Conservation (phyloP, 495 filamentous ascomycete species). For the Aspergillus conjunctus region DNA sequence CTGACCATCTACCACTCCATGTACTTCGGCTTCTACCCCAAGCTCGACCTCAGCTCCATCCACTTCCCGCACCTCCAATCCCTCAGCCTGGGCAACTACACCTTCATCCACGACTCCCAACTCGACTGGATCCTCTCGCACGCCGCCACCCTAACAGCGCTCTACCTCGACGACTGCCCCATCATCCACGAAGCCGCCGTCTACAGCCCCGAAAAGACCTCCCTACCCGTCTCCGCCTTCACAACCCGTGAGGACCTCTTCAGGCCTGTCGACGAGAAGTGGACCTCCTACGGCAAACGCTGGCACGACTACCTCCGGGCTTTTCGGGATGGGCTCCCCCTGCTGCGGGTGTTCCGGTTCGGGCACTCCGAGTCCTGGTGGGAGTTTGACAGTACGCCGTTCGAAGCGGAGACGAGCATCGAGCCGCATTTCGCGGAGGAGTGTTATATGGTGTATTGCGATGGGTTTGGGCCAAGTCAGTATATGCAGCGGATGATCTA, state of each 20-base stretch:
- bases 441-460: slow-evolving; percentile 20
- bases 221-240: not conserved
- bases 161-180: slow-evolving; percentile 30
- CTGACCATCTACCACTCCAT: slow-evolving; percentile 29
- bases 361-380: slow-evolving; percentile 16
- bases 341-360: slow-evolving; percentile 24
- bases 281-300: slow-evolving; percentile 21
- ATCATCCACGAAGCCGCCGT: slow-evolving; percentile 22
- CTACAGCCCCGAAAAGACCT: not conserved
- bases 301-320: slow-evolving; percentile 30
- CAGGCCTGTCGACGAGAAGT: not conserved
- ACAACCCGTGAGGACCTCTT: not conserved
- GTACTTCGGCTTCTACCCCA: slow-evolving; percentile 31
- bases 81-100: slow-evolving; percentile 27
- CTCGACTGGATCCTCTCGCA: slow-evolving; percentile 34
- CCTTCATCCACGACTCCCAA: slow-evolving; percentile 31
- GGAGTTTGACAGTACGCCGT: slow-evolving; percentile 15
- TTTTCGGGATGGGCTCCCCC: slow-evolving; percentile 16
- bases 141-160: slow-evolving; percentile 19
- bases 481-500: slow-evolving; percentile 18
- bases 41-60: slow-evolving; percentile 18
- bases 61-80: slow-evolving; percentile 31
- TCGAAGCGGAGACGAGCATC: slow-evolving; percentile 21
- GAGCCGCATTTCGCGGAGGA: slow-evolving; percentile 13
- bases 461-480: slow-evolving; percentile 16